These are phyloP conservation scores for Neurospora cerealis DNA, from an alignment of 495 filamentous ascomycete genomes.

Conservation along the genomic window DNA sequence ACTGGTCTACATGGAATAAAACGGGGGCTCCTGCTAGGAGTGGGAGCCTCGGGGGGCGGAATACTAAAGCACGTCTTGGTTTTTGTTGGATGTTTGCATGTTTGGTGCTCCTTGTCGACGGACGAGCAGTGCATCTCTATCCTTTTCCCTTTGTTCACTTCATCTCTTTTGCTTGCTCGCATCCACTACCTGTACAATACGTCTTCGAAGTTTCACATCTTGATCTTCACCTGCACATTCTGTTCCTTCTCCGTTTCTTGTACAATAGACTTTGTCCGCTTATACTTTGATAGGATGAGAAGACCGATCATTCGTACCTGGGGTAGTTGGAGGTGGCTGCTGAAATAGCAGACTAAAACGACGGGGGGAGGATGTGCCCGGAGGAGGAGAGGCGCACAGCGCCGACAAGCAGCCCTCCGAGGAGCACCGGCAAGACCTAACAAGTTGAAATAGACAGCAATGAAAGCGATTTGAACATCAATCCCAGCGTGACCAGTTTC, in stretches of 20 bases:
- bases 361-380: not conserved
- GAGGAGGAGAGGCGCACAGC: not conserved
- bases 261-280: not conserved
- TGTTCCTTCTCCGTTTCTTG: not conserved
- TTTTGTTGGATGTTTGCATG: not conserved
- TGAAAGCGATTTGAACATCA: not conserved
- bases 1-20: not conserved
- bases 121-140: not conserved
- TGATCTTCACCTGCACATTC: not conserved
- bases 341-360: not conserved
- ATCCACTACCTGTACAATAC: not conserved
- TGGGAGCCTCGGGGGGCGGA: not conserved
- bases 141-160: not conserved
- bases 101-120: not conserved
- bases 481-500: not conserved
- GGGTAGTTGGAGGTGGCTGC: not conserved
- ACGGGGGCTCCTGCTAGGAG: not conserved
- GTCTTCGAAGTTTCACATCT: not conserved
- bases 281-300: not conserved
- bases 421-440: not conserved
- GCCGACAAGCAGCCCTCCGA: not conserved
- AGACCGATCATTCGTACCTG: not conserved
- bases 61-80: not conserved
- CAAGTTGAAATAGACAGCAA: not conserved
- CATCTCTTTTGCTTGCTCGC: not conserved